Percentiles rank a stretch among this genome's conserved stretches.
Conservation (phyloP, 345 rosid species). For the Jatropha curcas region DNA sequence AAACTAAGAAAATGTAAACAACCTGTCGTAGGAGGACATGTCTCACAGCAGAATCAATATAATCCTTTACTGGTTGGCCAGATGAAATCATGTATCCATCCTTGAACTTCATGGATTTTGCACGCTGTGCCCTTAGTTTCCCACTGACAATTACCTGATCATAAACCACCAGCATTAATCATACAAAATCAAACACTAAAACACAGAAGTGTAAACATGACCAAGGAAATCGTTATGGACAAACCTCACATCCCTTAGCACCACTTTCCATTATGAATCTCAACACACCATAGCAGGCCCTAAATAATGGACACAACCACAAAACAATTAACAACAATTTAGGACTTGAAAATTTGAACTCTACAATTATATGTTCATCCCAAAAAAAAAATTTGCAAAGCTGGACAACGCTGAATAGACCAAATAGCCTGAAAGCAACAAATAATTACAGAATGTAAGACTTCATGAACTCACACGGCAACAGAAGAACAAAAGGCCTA, state of each 20-base stretch:
- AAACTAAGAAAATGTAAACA: neutral
- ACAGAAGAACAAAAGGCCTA: neutral
- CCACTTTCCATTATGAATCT: constrained; percentile 60
- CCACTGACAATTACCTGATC: constrained; percentile 91
- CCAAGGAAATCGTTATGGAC: constrained; percentile 26
- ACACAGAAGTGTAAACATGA: constrained; percentile 27
- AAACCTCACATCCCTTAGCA: constrained; percentile 59
- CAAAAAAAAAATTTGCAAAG: no score
- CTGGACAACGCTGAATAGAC: no score
- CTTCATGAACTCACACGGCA: no score
- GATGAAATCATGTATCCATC: constrained; percentile 97
- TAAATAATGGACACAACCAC: constrained; percentile 4
- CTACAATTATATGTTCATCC: neutral
- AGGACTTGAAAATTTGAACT: neutral
- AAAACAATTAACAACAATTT: neutral
- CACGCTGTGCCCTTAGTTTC: constrained; percentile 84
- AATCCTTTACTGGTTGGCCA: constrained; percentile 87
- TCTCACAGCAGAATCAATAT: constrained; percentile 86
- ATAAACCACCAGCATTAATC: neutral
- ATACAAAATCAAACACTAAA: neutral
- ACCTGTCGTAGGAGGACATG: constrained; percentile 95
- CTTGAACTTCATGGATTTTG: constrained; percentile 93
- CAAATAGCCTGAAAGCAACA: neutral
- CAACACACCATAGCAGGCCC: constrained; percentile 58
- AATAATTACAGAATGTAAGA: neutral